Evolutionary conservation across 805 yeast genomes (phyloP).

Genomic region (Ogataea chonburiensis): DNA sequence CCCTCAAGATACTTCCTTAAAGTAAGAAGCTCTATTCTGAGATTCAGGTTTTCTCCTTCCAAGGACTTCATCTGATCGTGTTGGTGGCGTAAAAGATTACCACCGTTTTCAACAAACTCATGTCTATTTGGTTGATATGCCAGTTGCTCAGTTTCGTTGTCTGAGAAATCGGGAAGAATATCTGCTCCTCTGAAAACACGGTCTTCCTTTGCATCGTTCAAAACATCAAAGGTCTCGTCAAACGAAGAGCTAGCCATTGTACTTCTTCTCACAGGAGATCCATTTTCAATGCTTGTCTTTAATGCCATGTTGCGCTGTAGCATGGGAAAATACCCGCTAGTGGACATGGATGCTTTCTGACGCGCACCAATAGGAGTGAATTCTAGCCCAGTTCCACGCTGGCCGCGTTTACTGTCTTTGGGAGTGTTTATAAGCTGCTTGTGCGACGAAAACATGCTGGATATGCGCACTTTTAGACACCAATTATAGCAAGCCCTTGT

Average conservation of each 20-base stretch:
- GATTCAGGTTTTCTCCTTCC: conserved; percentile 42
- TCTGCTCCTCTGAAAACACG: conserved; percentile 28
- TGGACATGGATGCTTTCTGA: conserved; percentile 9
- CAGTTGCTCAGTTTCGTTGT: conserved; percentile 15
- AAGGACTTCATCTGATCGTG: conserved; percentile 29
- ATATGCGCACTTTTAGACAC: conserved; percentile 5
- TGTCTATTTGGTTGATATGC: conserved; percentile 3
- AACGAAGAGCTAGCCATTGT: conserved; percentile 22
- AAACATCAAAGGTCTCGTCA: conserved; percentile 26
- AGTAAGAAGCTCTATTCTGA: conserved; percentile 42
- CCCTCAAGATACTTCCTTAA: conserved; percentile 38
- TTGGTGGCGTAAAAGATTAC: conserved; percentile 29
- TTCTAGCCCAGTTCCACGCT: conserved; percentile 30
- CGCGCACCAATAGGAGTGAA: conserved; percentile 43
- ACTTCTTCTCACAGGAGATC: conserved; percentile 17
- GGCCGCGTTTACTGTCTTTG: conserved; percentile 16
- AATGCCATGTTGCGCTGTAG: conserved; percentile 20
- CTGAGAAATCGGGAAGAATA: conserved; percentile 26
- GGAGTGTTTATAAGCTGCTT: conserved; percentile 34
- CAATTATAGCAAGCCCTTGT: conserved; percentile 8
- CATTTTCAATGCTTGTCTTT: conserved; percentile 15
- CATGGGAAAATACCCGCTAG: conserved; percentile 15
- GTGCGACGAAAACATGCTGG: conserved; percentile 30
- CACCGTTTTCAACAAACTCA: conserved; percentile 19
- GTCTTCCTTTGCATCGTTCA: conserved; percentile 18